phyloP scores from a whole-genome alignment of 1,139 yeast species.

The Geotrichum klebahnii region DNA sequence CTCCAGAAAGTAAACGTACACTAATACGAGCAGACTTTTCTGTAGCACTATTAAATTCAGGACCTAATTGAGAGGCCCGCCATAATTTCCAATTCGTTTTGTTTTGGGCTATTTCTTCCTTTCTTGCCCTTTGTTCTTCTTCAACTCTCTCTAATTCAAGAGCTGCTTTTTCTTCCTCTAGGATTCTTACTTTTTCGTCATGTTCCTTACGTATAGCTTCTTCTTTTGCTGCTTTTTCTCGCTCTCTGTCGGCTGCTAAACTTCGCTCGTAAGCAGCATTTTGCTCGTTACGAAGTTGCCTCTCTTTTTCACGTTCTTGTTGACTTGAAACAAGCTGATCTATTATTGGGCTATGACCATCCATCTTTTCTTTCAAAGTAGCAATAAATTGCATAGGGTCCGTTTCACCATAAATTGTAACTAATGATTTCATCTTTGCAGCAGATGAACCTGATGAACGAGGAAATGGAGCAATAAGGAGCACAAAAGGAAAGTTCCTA shows the following conservation, averaged over 20 bases:
- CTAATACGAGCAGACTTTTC: conserved; percentile 39
- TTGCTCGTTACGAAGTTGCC: conserved; percentile 66
- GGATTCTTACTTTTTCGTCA: conserved; percentile 33
- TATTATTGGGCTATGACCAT: conserved; percentile 59
- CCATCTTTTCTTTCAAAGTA: conserved; percentile 36
- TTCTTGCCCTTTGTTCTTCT: conserved; percentile 31
- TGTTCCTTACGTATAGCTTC: conserved; percentile 34
- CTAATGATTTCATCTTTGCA: conserved; percentile 52
- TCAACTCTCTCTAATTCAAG: neutral
- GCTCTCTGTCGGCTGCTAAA: conserved; percentile 51
- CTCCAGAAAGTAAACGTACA: conserved; percentile 56
- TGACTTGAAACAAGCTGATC: conserved; percentile 56
- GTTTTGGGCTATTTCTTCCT: conserved; percentile 19
- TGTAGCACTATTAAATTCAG: conserved; percentile 8
- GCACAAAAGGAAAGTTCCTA: conserved; percentile 74
- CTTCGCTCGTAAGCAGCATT: conserved; percentile 73
- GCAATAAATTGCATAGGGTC: conserved; percentile 37
- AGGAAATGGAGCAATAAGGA: conserved; percentile 53
- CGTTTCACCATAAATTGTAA: conserved; percentile 59
- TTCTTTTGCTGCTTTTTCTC: conserved; percentile 29
- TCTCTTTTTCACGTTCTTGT: conserved; percentile 55
- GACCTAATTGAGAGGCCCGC: conserved; percentile 25
- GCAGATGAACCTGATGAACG: conserved; percentile 37
- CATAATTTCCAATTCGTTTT: conserved; percentile 31
- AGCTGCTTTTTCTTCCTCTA: conserved; percentile 29